Percentiles rank a stretch among this genome's conserved stretches.
Evolutionary conservation across 2,329 filamentous ascomycete species (phyloP).

Genomic region (Xylaria sp.): DNA sequence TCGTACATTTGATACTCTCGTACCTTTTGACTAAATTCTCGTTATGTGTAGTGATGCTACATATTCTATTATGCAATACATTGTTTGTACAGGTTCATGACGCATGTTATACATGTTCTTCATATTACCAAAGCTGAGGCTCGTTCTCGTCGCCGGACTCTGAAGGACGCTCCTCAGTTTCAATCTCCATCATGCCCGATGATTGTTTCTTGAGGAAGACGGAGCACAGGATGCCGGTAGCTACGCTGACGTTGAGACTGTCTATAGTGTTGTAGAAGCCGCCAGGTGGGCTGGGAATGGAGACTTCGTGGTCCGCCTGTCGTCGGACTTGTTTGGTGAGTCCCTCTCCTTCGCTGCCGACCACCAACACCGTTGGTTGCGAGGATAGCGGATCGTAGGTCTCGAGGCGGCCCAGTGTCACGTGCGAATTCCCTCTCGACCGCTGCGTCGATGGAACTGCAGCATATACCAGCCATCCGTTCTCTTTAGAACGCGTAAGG

Average conservation of each 20-base stretch:
- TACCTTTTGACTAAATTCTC: conserved; percentile 4
- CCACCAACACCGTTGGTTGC: conserved; percentile 79
- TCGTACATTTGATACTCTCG: conserved; percentile 3
- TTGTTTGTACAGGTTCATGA: conserved; percentile 27
- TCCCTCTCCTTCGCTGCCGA: conserved; percentile 85
- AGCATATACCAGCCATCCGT: conserved; percentile 87
- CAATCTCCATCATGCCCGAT: conserved; percentile 37
- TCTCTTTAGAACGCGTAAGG: conserved; percentile 71
- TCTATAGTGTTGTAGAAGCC: conserved; percentile 71
- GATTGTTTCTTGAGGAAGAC: conserved; percentile 67
- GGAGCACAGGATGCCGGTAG: conserved; percentile 79
- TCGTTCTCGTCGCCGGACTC: conserved; percentile 36
- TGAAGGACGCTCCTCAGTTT: conserved; percentile 39
- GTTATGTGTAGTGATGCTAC: conserved; percentile 10
- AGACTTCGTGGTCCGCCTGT: conserved; percentile 72
- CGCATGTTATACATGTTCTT: conserved; percentile 24
- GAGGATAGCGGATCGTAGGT: conserved; percentile 63
- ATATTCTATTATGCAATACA: conserved; percentile 20
- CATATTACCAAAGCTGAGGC: conserved; percentile 40
- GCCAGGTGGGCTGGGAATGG: conserved; percentile 69
- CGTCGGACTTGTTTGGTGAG: conserved; percentile 72
- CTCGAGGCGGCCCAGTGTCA: conserved; percentile 63
- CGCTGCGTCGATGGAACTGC: conserved; percentile 66
- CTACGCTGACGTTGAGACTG: conserved; percentile 93
- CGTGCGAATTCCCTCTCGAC: conserved; percentile 54